These are phyloP conservation scores for Austroboletus novae-zelandiae DNA, from an alignment of 1,284 basidiomycete species.

Conservation along the genomic window DNA sequence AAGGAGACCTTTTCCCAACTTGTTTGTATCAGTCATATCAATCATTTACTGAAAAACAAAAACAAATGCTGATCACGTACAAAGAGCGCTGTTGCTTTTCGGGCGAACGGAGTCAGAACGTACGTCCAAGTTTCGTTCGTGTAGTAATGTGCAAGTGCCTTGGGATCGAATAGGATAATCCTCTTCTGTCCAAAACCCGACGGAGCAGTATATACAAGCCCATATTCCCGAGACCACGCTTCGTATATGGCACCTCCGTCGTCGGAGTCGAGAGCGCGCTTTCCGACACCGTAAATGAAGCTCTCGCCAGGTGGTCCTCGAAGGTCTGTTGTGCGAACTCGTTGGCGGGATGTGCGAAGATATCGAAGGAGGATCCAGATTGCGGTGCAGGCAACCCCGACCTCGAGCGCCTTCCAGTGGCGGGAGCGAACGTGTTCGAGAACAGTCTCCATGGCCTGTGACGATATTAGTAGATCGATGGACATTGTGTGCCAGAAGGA, in stretches of 20 bases:
- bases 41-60: too few relatives aligned
- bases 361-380: background rate
- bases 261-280: background rate
- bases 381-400: background rate
- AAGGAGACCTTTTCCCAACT: constrained; percentile 14
- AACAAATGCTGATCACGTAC: constrained; percentile 32
- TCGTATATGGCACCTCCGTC: constrained; percentile 13
- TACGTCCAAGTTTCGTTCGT: constrained; percentile 46
- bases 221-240: constrained; percentile 11
- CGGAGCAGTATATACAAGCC: constrained; percentile 28
- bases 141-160: constrained; percentile 31
- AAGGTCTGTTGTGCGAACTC: constrained; percentile 14
- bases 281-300: constrained; percentile 14
- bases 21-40: background rate
- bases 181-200: constrained; percentile 38
- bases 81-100: constrained; percentile 39
- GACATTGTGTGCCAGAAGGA: too few relatives aligned
- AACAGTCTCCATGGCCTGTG: too few relatives aligned
- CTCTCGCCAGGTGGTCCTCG: constrained; percentile 13
- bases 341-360: background rate
- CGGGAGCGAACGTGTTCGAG: too few relatives aligned
- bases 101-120: constrained; percentile 36
- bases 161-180: constrained; percentile 35
- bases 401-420: background rate
- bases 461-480: too few relatives aligned